phyloP scores from a whole-genome alignment of 306 rosid genomes.

The Malus sylvestris region DNA sequence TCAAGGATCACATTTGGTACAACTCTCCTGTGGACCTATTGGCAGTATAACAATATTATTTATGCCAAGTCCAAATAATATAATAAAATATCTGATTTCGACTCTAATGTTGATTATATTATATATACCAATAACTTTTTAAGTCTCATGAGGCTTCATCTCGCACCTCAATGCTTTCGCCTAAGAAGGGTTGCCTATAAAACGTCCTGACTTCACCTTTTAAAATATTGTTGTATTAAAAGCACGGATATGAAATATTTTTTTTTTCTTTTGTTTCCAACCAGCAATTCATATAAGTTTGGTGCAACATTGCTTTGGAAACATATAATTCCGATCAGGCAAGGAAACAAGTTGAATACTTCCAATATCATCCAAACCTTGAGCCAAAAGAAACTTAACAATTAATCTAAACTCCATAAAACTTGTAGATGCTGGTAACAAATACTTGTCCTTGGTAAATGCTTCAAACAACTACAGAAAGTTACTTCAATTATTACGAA shows the following conservation, averaged over 20 bases:
- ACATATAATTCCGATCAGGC: background rate
- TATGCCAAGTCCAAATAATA: background rate
- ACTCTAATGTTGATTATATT: too few species aligned
- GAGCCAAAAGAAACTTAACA: background rate
- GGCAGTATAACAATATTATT: background rate
- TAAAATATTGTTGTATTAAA: background rate
- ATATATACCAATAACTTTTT: too few species aligned
- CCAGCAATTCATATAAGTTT: background rate
- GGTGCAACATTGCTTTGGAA: background rate
- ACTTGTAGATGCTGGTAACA: too few species aligned
- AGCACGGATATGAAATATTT: background rate
- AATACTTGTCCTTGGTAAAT: background rate
- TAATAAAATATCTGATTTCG: background rate
- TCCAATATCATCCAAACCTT: background rate
- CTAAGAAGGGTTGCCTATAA: too few species aligned
- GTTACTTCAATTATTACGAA: background rate
- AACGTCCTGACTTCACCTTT: too few species aligned
- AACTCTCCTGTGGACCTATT: background rate
- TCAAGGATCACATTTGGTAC: background rate
- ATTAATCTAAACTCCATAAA: background rate
- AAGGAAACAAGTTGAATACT: background rate
- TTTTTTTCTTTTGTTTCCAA: background rate
- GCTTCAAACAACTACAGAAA: background rate
- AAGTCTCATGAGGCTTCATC: too few species aligned
- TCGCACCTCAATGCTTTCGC: too few species aligned